Conservation (phyloP, 495 filamentous ascomycete species). For the Jackrogersella minutella region DNA sequence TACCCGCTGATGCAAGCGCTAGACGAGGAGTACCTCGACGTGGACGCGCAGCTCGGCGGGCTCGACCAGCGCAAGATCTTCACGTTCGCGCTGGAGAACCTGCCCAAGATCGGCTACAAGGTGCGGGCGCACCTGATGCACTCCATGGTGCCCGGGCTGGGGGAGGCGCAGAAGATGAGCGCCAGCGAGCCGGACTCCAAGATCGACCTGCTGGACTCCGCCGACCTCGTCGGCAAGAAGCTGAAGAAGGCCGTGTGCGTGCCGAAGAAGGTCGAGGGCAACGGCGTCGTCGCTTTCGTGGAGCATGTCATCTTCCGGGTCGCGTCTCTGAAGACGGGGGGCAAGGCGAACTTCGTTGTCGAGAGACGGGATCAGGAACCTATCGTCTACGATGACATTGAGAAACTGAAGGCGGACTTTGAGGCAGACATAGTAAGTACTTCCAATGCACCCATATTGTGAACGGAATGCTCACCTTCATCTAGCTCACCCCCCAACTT, state of each 20-base stretch:
- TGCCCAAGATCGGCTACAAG: constrained; percentile 76
- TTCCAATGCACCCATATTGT: not conserved
- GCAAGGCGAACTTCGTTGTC: constrained; percentile 62
- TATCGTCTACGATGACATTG: constrained; percentile 75
- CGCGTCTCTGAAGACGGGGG: constrained; percentile 56
- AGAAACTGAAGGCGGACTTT: constrained; percentile 81
- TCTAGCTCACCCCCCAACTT: constrained; percentile 80
- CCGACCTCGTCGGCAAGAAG: constrained; percentile 78
- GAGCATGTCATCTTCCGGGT: constrained; percentile 85
- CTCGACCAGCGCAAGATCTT: constrained; percentile 95
- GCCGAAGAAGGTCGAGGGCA: constrained; percentile 79
- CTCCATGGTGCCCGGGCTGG: constrained; percentile 87
- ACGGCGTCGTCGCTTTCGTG: constrained; percentile 83
- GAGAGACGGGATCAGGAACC: constrained; percentile 72
- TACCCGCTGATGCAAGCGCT: constrained; percentile 91
- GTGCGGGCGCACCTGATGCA: constrained; percentile 87
- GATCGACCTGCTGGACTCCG: constrained; percentile 86
- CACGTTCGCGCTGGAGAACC: constrained; percentile 74
- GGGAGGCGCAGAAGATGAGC: constrained; percentile 74
- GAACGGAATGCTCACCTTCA: constrained; percentile 24
- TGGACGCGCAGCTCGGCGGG: constrained; percentile 81
- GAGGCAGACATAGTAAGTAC: constrained; percentile 73
- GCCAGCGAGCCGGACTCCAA: constrained; percentile 73
- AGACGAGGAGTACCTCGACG: constrained; percentile 88
- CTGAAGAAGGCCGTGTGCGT: constrained; percentile 80